Percentiles rank a stretch among this genome's conserved stretches.
Conservation (phyloP, 139 green algal species). For the Tetratostichococcus sp. region DNA sequence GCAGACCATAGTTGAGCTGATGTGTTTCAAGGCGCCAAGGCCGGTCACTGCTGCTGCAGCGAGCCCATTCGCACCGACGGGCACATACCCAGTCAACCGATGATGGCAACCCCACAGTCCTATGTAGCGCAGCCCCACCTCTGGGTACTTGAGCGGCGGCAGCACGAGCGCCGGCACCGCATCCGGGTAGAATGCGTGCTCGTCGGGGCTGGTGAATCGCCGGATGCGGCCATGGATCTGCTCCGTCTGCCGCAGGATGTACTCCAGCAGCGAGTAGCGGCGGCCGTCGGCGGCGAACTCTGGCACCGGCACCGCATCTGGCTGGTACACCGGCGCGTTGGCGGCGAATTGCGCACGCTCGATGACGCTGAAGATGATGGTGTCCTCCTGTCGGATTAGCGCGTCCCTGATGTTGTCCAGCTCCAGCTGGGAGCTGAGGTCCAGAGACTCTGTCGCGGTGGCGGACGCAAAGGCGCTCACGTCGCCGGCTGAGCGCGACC, state of each 20-base stretch:
- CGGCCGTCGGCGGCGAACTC: constrained; percentile 47
- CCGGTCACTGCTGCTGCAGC: too few species aligned
- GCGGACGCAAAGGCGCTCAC: not conserved
- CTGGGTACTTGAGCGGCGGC: constrained; percentile 36
- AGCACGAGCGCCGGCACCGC: constrained; percentile 48
- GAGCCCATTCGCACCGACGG: too few species aligned
- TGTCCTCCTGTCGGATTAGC: constrained; percentile 93
- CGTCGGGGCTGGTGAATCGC: constrained; percentile 90
- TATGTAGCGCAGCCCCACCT: too few species aligned
- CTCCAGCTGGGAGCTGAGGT: constrained; percentile 49
- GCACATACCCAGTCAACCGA: too few species aligned
- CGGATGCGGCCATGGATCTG: constrained; percentile 84
- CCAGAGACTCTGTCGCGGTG: constrained; percentile 2
- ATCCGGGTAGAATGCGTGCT: constrained; percentile 92
- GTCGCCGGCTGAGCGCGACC: not conserved
- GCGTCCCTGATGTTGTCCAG: constrained; percentile 76
- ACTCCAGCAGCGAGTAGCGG: constrained; percentile 86
- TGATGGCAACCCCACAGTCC: too few species aligned
- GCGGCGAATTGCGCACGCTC: constrained; percentile 81
- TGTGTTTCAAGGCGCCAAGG: too few species aligned
- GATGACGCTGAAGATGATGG: constrained; percentile 97
- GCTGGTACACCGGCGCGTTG: constrained; percentile 80
- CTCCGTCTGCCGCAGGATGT: constrained; percentile 88
- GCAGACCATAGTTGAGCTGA: too few species aligned
- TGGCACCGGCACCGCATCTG: constrained; percentile 66